Evolutionary conservation across 495 filamentous ascomycete genomes (phyloP), one percentile per base, ranked within the genome.

Genomic region (Daldinia grandis): DNA sequence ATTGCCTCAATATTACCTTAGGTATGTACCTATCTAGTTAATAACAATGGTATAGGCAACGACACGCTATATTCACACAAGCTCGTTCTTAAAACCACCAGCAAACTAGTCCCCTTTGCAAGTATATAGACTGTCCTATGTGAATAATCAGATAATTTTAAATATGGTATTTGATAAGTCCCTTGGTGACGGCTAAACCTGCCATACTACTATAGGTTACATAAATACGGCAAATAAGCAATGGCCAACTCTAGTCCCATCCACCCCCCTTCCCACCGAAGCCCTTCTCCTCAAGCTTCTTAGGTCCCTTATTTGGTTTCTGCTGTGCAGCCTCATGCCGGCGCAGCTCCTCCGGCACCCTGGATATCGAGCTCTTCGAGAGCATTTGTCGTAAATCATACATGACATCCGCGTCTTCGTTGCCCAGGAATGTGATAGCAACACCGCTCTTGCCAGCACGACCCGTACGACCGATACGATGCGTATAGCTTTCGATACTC

Each of bases 331-430:
- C 93, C 80, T 98, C 95, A 75, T 99, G 95, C 78, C 96, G 91
- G 77, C 93, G 85, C 64, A 99, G 82, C 78, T 98, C 95, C 64
- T 99, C 95, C 3, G 95, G 96, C 17, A 98, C 93, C 58, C 92
- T 88, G 4, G 90, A 93, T 53, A 98, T 96, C 1, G 88, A 87
- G 21, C 91, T 95, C 85, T 98, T 98, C 69, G 88, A 91, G 44
- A 99, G 87, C 89, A 99, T 98, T 83, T 97, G 93, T 79, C 92
- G 95, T 65, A 99, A 83, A 79, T 99, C 95, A 80, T 96, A 98
- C 91, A 99, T 87, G 14, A 95, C 91, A 78, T 98, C 95, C 1
- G 86, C 71, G 84, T 99, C 95, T 80, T 99, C 95, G 73, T 89
- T 92, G 50, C 95, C 94, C 80, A 98, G 79, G 85, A 99, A 99